These are phyloP conservation scores for Colletotrichum sp. DNA, from an alignment of 2,329 filamentous ascomycete genomes.

Conservation along the genomic window DNA sequence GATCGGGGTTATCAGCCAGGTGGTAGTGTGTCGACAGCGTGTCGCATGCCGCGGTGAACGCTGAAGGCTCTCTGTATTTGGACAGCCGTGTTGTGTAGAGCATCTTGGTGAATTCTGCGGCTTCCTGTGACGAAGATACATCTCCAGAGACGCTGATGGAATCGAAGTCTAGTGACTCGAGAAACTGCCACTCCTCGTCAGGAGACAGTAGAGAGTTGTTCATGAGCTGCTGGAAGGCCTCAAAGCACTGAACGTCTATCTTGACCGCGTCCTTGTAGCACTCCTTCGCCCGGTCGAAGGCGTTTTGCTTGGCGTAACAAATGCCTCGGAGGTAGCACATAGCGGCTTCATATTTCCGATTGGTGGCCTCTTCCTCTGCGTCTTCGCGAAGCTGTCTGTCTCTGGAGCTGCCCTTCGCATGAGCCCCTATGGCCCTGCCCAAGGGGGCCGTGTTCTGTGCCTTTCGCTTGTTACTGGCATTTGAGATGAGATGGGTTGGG, in stretches of 20 bases:
- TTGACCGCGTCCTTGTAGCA: conserved; percentile 98
- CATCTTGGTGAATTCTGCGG: conserved; percentile 92
- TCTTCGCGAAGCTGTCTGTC: conserved; percentile 41
- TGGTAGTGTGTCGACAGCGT: conserved; percentile 94
- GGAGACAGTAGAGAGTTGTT: conserved; percentile 92
- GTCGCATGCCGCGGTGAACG: conserved; percentile 86
- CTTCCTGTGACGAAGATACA: conserved; percentile 76
- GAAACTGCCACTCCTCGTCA: conserved; percentile 87
- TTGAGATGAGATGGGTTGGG: conserved; percentile 83
- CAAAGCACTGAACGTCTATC: conserved; percentile 97
- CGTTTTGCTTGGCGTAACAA: conserved; percentile 96
- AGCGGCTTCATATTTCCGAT: conserved; percentile 87
- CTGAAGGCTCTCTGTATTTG: conserved; percentile 87
- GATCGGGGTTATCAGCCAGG: conserved; percentile 83
- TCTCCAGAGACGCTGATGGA: conserved; percentile 72
- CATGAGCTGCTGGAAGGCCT: conserved; percentile 97
- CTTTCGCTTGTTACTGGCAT: conserved; percentile 69
- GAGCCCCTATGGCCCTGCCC: conserved; percentile 25
- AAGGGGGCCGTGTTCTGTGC: conserved; percentile 68
- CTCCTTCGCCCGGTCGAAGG: conserved; percentile 95
- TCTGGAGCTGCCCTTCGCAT: conserved; percentile 26
- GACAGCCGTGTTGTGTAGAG: conserved; percentile 95
- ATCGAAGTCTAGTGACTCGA: conserved; percentile 90
- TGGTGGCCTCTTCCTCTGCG: conserved; percentile 70
- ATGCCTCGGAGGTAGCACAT: conserved; percentile 96